Conservation (phyloP, 192 early-diverging fungal genomes). For the Linderina pennispora region DNA sequence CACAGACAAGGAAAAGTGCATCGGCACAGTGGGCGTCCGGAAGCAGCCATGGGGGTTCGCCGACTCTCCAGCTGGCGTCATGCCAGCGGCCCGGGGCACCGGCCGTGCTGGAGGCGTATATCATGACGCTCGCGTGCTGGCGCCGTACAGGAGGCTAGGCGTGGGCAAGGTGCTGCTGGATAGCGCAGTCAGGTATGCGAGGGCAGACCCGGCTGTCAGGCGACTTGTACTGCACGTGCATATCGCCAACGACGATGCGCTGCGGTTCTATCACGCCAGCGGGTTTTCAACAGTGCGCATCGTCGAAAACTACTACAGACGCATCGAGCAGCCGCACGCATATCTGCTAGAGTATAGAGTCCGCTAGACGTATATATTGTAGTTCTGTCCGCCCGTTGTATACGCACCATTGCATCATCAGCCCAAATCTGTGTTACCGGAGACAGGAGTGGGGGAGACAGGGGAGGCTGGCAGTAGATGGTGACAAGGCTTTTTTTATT, state of each 20-base stretch:
- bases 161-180: slow-evolving; percentile 64
- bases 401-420: too few relatives aligned
- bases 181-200: slow-evolving; percentile 38
- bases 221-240: slow-evolving; percentile 83
- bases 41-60: slow-evolving; percentile 52
- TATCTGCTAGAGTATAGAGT: slow-evolving; percentile 50
- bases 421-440: too few relatives aligned
- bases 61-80: slow-evolving; percentile 3
- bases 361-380: slow-evolving; percentile 7
- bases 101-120: slow-evolving; percentile 55
- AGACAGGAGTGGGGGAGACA: too few relatives aligned
- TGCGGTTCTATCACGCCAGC: slow-evolving; percentile 75
- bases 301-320: slow-evolving; percentile 74
- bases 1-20: too few relatives aligned
- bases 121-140: slow-evolving; percentile 90
- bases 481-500: too few relatives aligned
- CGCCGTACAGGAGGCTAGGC: slow-evolving; percentile 72
- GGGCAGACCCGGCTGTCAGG: slow-evolving; percentile 41
- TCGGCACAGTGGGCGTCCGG: slow-evolving; percentile 84
- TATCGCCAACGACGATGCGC: slow-evolving; percentile 68
- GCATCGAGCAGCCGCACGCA: slow-evolving; percentile 78
- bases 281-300: slow-evolving; percentile 60
- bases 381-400: too few relatives aligned
- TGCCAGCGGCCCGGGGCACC: slow-evolving; percentile 1
- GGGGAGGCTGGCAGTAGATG: too few relatives aligned